A percentile compares a stretch with the other conserved stretches of the same genome.
These are phyloP conservation scores for Botryotinia narcissicola DNA, from an alignment of 2,329 filamentous ascomycete genomes.

Conservation along the genomic window DNA sequence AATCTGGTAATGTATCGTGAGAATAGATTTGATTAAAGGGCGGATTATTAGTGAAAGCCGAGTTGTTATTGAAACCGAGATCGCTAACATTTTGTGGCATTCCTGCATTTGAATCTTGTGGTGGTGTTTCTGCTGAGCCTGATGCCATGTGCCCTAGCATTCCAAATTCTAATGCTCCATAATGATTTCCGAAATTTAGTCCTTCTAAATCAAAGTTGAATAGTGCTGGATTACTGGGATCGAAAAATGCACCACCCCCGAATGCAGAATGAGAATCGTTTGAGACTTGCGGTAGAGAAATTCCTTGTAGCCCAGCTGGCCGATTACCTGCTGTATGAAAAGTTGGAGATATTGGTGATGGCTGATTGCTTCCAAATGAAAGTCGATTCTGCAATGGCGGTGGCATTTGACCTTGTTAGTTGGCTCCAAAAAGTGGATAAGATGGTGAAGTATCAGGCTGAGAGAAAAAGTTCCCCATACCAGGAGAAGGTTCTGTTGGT, in stretches of 20 bases:
- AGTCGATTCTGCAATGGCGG: constrained; percentile 50
- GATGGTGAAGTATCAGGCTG: constrained; percentile 36
- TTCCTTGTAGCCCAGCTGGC: constrained; percentile 45
- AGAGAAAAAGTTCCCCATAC: constrained; percentile 36
- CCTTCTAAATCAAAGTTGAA: constrained; percentile 97
- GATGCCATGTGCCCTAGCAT: constrained; percentile 96
- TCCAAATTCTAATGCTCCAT: constrained; percentile 91
- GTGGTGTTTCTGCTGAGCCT: constrained; percentile 77
- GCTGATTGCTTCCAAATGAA: constrained; percentile 59
- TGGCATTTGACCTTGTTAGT: constrained; percentile 48
- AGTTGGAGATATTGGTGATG: constrained; percentile 71
- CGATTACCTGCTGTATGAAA: constrained; percentile 59
- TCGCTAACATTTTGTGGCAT: constrained; percentile 48
- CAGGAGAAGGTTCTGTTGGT: constrained; percentile 36
- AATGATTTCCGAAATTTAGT: constrained; percentile 93
- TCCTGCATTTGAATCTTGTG: constrained; percentile 55
- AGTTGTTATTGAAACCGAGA: constrained; percentile 34
- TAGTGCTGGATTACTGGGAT: constrained; percentile 84
- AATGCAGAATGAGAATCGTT: constrained; percentile 49
- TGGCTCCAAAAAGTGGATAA: constrained; percentile 45
- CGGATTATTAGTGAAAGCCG: constrained; percentile 37
- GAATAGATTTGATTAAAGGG: constrained; percentile 51
- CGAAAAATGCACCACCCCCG: constrained; percentile 63
- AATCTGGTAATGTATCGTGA: constrained; percentile 50
- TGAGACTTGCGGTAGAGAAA: constrained; percentile 44